These are phyloP conservation scores for Microascus cirrosus DNA, from an alignment of 2,329 filamentous ascomycete genomes.

Conservation along the genomic window DNA sequence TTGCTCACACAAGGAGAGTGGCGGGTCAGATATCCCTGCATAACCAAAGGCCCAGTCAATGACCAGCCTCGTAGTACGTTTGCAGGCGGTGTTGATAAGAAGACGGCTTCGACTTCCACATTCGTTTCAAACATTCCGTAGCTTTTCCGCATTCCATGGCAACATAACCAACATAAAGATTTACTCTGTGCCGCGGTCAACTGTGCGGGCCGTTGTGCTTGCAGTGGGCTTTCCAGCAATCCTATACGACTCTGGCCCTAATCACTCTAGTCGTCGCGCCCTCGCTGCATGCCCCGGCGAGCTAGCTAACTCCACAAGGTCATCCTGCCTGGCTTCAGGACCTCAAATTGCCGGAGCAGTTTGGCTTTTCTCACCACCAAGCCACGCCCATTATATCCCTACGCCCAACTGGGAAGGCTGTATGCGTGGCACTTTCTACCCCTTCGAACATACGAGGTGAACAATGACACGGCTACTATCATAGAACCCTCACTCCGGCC, in stretches of 20 bases:
- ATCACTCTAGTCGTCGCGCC: slow-evolving; percentile 7
- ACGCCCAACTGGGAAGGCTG: slow-evolving; percentile 54
- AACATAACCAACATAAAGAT: no score
- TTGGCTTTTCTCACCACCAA: slow-evolving; percentile 60
- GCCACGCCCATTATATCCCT: slow-evolving; percentile 57
- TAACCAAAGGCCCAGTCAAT: no score
- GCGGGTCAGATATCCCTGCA: no score
- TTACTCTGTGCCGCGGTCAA: not conserved
- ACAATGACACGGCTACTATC: slow-evolving; percentile 29
- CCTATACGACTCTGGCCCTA: not conserved
- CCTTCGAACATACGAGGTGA: slow-evolving; percentile 45
- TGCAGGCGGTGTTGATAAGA: no score
- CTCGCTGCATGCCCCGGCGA: slow-evolving; percentile 13
- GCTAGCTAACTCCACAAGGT: slow-evolving; percentile 42
- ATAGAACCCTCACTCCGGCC: slow-evolving; percentile 17
- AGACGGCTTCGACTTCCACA: no score
- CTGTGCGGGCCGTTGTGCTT: not conserved
- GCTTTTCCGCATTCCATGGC: no score
- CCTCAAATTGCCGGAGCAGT: slow-evolving; percentile 52
- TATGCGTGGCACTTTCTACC: slow-evolving; percentile 68
- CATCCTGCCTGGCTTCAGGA: slow-evolving; percentile 31
- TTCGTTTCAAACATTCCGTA: no score
- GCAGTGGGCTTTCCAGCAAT: not conserved
- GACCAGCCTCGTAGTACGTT: no score
- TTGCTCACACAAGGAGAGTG: no score